Conservation (phyloP, 495 filamentous ascomycete genomes). For the Annulohypoxylon moriforme region DNA sequence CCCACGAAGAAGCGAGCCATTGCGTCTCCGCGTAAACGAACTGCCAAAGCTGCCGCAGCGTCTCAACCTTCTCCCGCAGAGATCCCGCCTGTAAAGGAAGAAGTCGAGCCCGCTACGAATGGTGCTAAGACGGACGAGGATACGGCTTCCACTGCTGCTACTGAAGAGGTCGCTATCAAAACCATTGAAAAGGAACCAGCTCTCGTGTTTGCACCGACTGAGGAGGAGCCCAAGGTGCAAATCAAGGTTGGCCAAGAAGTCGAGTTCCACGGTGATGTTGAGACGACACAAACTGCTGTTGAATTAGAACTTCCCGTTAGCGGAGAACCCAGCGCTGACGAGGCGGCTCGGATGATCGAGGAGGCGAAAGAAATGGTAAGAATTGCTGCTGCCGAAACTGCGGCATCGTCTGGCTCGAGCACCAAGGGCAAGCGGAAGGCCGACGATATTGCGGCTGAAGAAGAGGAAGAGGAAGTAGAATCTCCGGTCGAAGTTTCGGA, state of each 20-base stretch:
- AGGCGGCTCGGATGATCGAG: constrained; percentile 82
- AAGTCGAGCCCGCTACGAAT: constrained; percentile 48
- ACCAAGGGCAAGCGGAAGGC: constrained; percentile 82
- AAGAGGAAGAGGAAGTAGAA: constrained; percentile 53
- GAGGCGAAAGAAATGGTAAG: constrained; percentile 91
- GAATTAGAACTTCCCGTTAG: constrained; percentile 73
- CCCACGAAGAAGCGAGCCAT: constrained; percentile 62
- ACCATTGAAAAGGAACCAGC: constrained; percentile 55
- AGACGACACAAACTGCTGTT: constrained; percentile 79
- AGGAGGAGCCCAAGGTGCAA: constrained; percentile 70
- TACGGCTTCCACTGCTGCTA: constrained; percentile 37
- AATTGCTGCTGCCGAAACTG: constrained; percentile 72
- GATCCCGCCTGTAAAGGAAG: constrained; percentile 40
- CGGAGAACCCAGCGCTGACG: constrained; percentile 77
- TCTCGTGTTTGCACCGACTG: constrained; percentile 58
- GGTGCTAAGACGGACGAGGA: constrained; percentile 51
- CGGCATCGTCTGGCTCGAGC: constrained; percentile 50
- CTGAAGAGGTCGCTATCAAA: constrained; percentile 54
- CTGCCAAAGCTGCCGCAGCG: constrained; percentile 65
- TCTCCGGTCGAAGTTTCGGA: constrained; percentile 63
- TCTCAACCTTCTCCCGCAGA: constrained; percentile 52
- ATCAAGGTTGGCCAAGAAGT: constrained; percentile 76
- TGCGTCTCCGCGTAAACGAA: constrained; percentile 76
- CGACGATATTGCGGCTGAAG: constrained; percentile 69
- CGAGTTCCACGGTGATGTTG: constrained; percentile 71